These are phyloP conservation scores for Dioscorea zingiberensis DNA, from an alignment of 106 monocot genomes.

Conservation along the genomic window DNA sequence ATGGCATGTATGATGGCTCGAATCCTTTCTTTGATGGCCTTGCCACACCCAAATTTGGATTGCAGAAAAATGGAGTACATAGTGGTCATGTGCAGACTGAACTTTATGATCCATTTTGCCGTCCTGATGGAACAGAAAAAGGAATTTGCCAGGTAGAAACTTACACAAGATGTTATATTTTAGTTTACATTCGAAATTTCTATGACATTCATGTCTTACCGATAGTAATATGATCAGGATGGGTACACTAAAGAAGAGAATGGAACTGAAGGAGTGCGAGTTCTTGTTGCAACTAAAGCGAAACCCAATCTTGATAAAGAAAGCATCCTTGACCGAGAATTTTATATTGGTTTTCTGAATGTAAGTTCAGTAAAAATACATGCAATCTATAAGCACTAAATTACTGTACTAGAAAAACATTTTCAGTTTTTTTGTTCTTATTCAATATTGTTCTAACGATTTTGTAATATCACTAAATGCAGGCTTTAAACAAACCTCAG, in stretches of 20 bases:
- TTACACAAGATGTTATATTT: not conserved
- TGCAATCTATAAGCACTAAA: too few species aligned
- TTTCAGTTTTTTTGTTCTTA: too few species aligned
- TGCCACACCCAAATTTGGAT: conserved; percentile 36
- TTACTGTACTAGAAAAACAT: too few species aligned
- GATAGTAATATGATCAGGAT: conserved; percentile 41
- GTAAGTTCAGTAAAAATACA: conserved; percentile 27
- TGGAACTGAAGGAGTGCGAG: conserved; percentile 47
- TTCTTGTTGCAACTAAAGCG: conserved; percentile 55
- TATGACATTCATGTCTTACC: not conserved
- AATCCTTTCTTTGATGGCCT: conserved; percentile 81
- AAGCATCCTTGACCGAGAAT: conserved; percentile 46
- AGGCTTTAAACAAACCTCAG: conserved; percentile 58
- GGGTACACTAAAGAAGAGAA: conserved; percentile 78
- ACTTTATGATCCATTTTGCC: conserved; percentile 67
- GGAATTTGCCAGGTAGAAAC: conserved; percentile 69
- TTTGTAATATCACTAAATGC: not conserved
- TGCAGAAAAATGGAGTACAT: conserved; percentile 60
- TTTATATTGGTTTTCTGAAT: conserved; percentile 60
- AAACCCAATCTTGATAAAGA: conserved; percentile 46
- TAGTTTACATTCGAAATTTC: not conserved
- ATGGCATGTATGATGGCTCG: conserved; percentile 68
- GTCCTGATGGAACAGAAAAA: conserved; percentile 26
- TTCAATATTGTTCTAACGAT: too few species aligned
- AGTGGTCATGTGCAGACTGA: conserved; percentile 85